Conservation (phyloP, 2,329 filamentous ascomycete genomes). For the Fusarium aywerte region DNA sequence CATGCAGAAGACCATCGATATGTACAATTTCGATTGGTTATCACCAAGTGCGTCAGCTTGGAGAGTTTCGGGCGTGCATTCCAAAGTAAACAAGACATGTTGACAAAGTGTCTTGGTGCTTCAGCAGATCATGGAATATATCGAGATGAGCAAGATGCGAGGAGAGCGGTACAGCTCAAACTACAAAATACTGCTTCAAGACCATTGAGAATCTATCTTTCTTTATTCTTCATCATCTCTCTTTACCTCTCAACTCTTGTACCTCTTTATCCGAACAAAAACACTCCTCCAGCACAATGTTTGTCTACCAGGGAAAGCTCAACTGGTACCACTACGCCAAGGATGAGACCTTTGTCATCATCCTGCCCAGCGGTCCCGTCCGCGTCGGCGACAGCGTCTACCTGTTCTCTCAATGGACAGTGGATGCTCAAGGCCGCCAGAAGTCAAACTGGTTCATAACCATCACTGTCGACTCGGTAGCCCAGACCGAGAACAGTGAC, state of each 20-base stretch:
- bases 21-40: not conserved
- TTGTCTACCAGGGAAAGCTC: conserved; percentile 38
- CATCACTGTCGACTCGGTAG: conserved; percentile 6
- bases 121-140: not conserved
- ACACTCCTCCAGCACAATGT: conserved; percentile 12
- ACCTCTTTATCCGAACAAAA: not conserved
- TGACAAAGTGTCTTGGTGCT: not conserved
- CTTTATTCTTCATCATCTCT: not conserved
- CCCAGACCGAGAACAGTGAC: conserved; percentile 1
- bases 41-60: not conserved
- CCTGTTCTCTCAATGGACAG: conserved; percentile 39
- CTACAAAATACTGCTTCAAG: not conserved
- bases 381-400: conserved; percentile 38
- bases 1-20: not conserved
- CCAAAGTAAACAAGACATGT: not conserved
- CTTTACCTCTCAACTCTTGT: not conserved
- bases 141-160: not conserved
- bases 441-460: conserved; percentile 36
- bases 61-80: not conserved
- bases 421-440: conserved; percentile 12
- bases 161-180: not conserved
- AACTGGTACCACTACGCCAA: conserved; percentile 31
- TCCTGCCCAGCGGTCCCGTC: conserved; percentile 31
- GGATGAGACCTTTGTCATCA: conserved; percentile 34
- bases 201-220: accelerated